A percentile compares a stretch with the other conserved stretches of the same genome.
These are phyloP conservation scores for Leccinum aurantiacum DNA, from an alignment of 768 basidiomycete genomes.

Conservation along the genomic window DNA sequence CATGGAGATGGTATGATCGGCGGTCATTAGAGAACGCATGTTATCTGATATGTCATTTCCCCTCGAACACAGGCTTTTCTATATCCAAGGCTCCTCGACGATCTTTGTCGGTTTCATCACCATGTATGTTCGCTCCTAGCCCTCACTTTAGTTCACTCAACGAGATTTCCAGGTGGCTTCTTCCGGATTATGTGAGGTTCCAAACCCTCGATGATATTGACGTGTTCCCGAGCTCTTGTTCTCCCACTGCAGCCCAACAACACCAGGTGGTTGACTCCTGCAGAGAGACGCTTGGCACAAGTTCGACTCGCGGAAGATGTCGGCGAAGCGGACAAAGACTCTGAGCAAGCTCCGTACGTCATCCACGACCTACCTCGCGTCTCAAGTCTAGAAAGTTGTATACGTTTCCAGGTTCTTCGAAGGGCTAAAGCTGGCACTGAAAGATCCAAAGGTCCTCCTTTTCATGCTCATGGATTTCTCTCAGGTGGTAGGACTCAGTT, in stretches of 20 bases:
- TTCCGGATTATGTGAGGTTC: background rate
- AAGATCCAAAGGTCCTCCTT: background rate
- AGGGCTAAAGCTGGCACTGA: background rate
- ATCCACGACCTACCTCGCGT: background rate
- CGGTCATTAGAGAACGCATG: background rate
- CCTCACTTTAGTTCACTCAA: background rate
- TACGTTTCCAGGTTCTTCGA: background rate
- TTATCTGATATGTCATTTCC: background rate
- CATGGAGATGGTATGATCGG: background rate
- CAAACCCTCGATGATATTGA: background rate
- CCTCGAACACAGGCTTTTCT: background rate
- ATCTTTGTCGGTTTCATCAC: background rate
- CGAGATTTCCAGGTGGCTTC: background rate
- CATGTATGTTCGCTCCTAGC: background rate
- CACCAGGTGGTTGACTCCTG: background rate
- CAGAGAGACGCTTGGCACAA: background rate
- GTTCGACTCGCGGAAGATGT: background rate
- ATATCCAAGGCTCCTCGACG: background rate
- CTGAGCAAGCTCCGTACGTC: background rate
- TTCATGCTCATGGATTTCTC: background rate
- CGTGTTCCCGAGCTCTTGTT: background rate
- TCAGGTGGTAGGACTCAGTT: background rate
- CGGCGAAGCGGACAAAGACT: background rate
- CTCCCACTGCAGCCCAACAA: background rate
- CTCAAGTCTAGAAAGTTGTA: background rate